Conservation (phyloP, 2,329 filamentous ascomycete species). For the Aschersonia sp. region DNA sequence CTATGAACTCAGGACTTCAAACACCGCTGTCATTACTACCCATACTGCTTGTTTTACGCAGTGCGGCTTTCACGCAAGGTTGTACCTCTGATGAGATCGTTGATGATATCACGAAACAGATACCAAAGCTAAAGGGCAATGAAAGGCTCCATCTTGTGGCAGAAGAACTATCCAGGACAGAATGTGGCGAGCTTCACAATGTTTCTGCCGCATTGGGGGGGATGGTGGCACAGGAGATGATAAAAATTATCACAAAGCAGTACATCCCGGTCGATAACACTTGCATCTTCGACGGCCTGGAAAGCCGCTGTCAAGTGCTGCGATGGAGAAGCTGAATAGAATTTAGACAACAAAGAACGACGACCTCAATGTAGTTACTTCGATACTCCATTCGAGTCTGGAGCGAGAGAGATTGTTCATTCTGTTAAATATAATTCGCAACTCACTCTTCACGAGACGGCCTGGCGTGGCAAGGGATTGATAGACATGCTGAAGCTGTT, state of each 20-base stretch:
- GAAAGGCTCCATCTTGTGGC: slow-evolving; percentile 38
- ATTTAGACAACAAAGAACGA: too few species aligned
- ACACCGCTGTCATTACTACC: slow-evolving; percentile 47
- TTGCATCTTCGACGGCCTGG: slow-evolving; percentile 56
- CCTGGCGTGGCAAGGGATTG: too few species aligned
- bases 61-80: slow-evolving; percentile 30
- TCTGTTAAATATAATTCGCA: too few species aligned
- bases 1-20: slow-evolving; percentile 28
- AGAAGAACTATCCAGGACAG: slow-evolving; percentile 59
- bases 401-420: too few species aligned
- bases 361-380: too few species aligned
- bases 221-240: slow-evolving; percentile 91
- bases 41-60: slow-evolving; percentile 52
- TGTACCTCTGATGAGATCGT: slow-evolving; percentile 40
- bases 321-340: slow-evolving; percentile 17
- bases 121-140: slow-evolving; percentile 32
- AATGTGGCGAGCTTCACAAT: slow-evolving; percentile 82
- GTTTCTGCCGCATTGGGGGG: slow-evolving; percentile 78
- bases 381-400: too few species aligned
- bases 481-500: too few species aligned
- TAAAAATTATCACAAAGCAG: slow-evolving; percentile 72
- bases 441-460: too few species aligned
- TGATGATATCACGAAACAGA: slow-evolving; percentile 23
- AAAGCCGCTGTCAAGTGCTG: slow-evolving; percentile 44
- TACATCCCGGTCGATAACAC: slow-evolving; percentile 60